phyloP scores from a whole-genome alignment of 2,329 filamentous ascomycete species.

The Xylariaceae sp. region DNA sequence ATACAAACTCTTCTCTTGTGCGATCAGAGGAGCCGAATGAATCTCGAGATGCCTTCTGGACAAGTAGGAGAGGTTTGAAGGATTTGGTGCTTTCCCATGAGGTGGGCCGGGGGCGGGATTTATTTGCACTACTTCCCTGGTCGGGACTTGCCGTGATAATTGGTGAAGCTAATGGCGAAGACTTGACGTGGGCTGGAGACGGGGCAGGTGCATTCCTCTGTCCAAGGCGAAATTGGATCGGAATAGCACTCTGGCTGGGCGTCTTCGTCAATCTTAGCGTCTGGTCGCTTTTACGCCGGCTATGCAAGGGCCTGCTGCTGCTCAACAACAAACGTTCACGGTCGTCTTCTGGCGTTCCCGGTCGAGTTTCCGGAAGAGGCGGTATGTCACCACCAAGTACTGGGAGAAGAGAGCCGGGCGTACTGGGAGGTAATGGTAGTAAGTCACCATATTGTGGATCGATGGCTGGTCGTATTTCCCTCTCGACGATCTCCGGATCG shows the following conservation, averaged over 20 bases:
- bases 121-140: conserved; percentile 26
- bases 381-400: conserved; percentile 38
- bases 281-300: conserved; percentile 48
- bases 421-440: conserved; percentile 59
- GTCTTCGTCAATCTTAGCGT: conserved; percentile 43
- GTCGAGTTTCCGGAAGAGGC: conserved; percentile 55
- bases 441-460: conserved; percentile 64
- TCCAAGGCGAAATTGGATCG: conserved; percentile 50
- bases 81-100: conserved; percentile 64
- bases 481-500: conserved; percentile 55
- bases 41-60: conserved; percentile 56
- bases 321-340: conserved; percentile 31
- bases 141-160: conserved; percentile 30
- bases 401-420: conserved; percentile 44
- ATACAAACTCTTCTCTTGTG: conserved; percentile 39
- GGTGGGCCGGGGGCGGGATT: conserved; percentile 44
- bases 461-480: conserved; percentile 60
- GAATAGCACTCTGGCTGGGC: conserved; percentile 54
- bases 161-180: conserved; percentile 32
- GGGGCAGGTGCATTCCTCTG: conserved; percentile 36
- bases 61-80: conserved; percentile 76
- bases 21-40: conserved; percentile 25
- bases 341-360: conserved; percentile 48
- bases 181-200: conserved; percentile 20
- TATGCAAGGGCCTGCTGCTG: conserved; percentile 37